Conservation (phyloP, 129 eudicot species). For the Tanacetum coccineum region DNA sequence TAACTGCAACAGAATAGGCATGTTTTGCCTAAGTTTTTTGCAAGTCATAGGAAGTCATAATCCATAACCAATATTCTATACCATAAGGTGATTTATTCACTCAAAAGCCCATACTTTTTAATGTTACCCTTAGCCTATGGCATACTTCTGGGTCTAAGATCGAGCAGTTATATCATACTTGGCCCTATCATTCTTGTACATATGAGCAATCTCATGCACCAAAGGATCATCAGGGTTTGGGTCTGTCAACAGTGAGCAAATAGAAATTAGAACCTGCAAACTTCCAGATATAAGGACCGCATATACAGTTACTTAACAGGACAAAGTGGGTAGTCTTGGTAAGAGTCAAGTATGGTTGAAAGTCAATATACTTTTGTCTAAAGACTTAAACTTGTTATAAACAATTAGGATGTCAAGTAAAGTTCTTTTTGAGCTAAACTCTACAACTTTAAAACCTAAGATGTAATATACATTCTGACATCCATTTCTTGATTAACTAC, state of each 20-base stretch:
- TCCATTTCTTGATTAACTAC: constrained; percentile 39
- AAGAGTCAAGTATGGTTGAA: neutral
- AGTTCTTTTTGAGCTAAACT: constrained; percentile 28
- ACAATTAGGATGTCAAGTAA: neutral
- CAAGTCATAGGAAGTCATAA: constrained; percentile 17
- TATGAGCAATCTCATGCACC: constrained; percentile 87
- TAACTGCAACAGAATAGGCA: constrained; percentile 52
- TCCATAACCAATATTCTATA: constrained; percentile 18
- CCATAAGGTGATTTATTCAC: constrained; percentile 13
- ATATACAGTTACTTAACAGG: neutral
- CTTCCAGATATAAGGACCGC: neutral
- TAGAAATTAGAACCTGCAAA: constrained; percentile 71
- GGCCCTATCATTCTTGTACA: constrained; percentile 70
- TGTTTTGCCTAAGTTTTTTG: constrained; percentile 35
- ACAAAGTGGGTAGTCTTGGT: neutral
- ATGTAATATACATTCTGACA: constrained; percentile 17
- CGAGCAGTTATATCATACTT: constrained; percentile 81
- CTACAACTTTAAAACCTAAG: constrained; percentile 28
- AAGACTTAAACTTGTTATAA: too few relatives aligned
- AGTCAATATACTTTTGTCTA: too few relatives aligned
- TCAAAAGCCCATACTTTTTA: neutral
- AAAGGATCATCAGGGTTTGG: constrained; percentile 93
- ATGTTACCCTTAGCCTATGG: constrained; percentile 51
- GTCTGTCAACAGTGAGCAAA: constrained; percentile 77
- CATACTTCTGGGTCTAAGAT: constrained; percentile 88